Evolutionary conservation across 1,284 basidiomycete genomes (phyloP), one percentile per base, ranked within the genome.

Genomic region (Ceratorhiza oryzae-sativae): DNA sequence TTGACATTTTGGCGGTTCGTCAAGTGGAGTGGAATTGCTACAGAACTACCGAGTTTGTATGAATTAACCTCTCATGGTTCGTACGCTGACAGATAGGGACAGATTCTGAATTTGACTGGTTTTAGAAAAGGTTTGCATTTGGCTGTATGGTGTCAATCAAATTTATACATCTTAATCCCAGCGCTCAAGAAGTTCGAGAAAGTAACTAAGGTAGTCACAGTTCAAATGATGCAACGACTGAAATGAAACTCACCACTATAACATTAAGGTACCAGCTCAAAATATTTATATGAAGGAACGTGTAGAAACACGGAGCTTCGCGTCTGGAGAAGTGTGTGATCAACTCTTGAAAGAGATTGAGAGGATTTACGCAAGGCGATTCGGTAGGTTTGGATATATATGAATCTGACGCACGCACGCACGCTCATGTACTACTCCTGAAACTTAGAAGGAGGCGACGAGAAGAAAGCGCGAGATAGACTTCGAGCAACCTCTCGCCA

Each of bases 101-200:
- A 95, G 90, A 89, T 92, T 56, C 81, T 98, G 62, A 98, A 98
- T 79, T 80, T 95, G 9, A 92, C 92, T 1, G 96, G 95, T 0
- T 95, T 98, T 79, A 85, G 92, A 25, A 98, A 98, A 79, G 78
- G 65, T 79, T 12, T 73, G 71, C 23, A 68, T 48, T 30, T 55
- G 53, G 46, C 68, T 55, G 18, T n/a, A 27, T 32, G 45, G 20
- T 23, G 25, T 15, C 20, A 2, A 34, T 20, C 32, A 8, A 27
- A 58, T 27, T 32, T 34, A 6, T 39, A 13, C 36, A 39, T 27
- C 6, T 25, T 45, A n/a, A 48, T 36, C 30, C 8, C 18, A 70
- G 91, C 91, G 0, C 79, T 97, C 74, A 98, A 95, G 81, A 98
- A 97, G 82, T 97, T 95, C 76, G 93, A 95, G 78, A 98, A 97